A percentile compares a stretch with the other conserved stretches of the same genome.
Conservation (phyloP, 1,284 basidiomycete species). For the Rugiboletus extremiorientalis region DNA sequence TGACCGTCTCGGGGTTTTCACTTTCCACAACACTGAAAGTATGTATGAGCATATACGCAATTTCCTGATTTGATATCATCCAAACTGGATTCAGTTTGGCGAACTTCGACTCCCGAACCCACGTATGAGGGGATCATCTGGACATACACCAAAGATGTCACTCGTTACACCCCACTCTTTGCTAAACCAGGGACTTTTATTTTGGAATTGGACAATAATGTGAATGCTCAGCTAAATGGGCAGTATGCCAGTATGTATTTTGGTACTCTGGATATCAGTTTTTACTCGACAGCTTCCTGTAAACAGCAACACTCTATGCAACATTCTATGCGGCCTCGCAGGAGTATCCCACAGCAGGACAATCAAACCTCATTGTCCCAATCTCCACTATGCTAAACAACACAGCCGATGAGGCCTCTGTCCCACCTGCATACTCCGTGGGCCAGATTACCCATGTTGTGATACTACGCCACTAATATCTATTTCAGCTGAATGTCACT, state of each 20-base stretch:
- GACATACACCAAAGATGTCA: slow-evolving; percentile 77
- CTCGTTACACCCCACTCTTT: slow-evolving; percentile 70
- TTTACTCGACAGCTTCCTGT: not conserved
- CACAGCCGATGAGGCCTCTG: slow-evolving; percentile 67
- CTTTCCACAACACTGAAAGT: slow-evolving; percentile 77
- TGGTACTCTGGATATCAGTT: not conserved
- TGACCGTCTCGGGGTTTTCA: slow-evolving; percentile 71
- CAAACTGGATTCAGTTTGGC: slow-evolving; percentile 53
- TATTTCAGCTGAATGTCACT: slow-evolving; percentile 58
- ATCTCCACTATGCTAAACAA: slow-evolving; percentile 61
- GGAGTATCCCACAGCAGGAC: slow-evolving; percentile 54
- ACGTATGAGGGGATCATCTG: slow-evolving; percentile 71
- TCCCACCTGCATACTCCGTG: slow-evolving; percentile 72
- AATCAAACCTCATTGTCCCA: slow-evolving; percentile 66
- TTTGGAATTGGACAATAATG: slow-evolving; percentile 69
- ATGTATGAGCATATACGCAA: slow-evolving; percentile 21
- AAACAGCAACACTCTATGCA: slow-evolving; percentile 60
- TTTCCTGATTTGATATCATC: not conserved
- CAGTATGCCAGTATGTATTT: slow-evolving; percentile 61
- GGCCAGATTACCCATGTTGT: slow-evolving; percentile 17
- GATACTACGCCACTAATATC: not conserved
- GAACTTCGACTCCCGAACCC: slow-evolving; percentile 79
- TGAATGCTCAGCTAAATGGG: slow-evolving; percentile 57
- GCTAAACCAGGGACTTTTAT: slow-evolving; percentile 65
- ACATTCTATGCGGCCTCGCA: slow-evolving; percentile 66